phyloP scores from a whole-genome alignment of 2,329 filamentous ascomycete species.

The Fonsecaea nubica region DNA sequence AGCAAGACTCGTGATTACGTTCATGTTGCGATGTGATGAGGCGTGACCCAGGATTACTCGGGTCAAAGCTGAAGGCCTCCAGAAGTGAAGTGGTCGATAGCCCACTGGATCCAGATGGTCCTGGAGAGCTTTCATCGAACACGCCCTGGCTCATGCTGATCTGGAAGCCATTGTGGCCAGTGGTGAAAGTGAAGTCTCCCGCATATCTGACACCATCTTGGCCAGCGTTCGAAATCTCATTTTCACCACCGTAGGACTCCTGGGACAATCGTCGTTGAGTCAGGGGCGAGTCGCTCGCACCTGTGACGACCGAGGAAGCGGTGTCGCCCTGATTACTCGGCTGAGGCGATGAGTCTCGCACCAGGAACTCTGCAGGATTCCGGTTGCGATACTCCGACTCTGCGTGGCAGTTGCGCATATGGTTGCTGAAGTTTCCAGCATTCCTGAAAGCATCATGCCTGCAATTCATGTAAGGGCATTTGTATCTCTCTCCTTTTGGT shows the following conservation, averaged over 20 bases:
- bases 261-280: slow-evolving; percentile 9
- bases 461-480: slow-evolving; percentile 25
- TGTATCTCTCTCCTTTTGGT: slow-evolving; percentile 20
- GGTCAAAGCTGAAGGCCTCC: slow-evolving; percentile 6
- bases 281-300: slow-evolving; percentile 14
- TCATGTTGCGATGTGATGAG: neutral
- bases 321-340: slow-evolving; percentile 12
- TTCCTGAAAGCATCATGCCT: slow-evolving; percentile 23
- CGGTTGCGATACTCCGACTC: slow-evolving; percentile 15
- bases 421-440: slow-evolving; percentile 28
- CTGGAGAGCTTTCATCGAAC: slow-evolving; percentile 1
- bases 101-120: neutral
- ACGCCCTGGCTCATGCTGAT: neutral
- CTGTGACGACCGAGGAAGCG: slow-evolving; percentile 7
- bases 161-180: neutral
- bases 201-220: neutral
- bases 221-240: neutral
- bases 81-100: slow-evolving; percentile 3
- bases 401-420: slow-evolving; percentile 22
- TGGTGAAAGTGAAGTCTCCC: slow-evolving; percentile 1
- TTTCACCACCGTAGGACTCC: neutral
- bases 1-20: neutral
- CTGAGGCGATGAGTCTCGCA: slow-evolving; percentile 14
- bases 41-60: neutral
- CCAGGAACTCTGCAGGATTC: slow-evolving; percentile 20